A percentile compares a stretch with the other conserved stretches of the same genome.
Conservation (phyloP, 192 early-diverging fungal species). For the Coemansia umbellata region DNA sequence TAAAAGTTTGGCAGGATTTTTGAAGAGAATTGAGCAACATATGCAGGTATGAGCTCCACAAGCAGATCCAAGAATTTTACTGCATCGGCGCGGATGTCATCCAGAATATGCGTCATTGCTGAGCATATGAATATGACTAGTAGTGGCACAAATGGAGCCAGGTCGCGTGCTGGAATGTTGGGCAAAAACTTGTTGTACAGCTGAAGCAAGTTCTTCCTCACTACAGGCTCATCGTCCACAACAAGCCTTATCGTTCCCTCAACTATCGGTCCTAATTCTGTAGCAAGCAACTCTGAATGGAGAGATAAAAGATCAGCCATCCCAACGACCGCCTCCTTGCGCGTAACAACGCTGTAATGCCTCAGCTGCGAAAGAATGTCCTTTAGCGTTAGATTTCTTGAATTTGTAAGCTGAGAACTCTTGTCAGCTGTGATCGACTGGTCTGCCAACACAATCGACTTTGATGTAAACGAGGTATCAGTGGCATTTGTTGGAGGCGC, state of each 20-base stretch:
- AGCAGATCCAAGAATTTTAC: constrained; percentile 74
- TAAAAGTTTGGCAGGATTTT: constrained; percentile 49
- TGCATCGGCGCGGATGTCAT: constrained; percentile 80
- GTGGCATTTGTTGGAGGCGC: constrained; percentile 69
- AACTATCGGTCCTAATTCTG: constrained; percentile 50
- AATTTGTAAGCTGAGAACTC: constrained; percentile 64
- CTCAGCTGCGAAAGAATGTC: constrained; percentile 71
- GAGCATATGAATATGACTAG: constrained; percentile 78
- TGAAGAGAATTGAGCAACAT: constrained; percentile 64
- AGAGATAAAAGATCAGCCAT: constrained; percentile 42
- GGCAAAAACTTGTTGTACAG: constrained; percentile 47
- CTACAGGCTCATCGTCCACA: constrained; percentile 45
- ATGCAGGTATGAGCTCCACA: constrained; percentile 58
- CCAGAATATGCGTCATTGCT: constrained; percentile 84
- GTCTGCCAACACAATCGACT: constrained; percentile 71
- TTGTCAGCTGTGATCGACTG: constrained; percentile 81
- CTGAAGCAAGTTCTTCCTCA: constrained; percentile 50
- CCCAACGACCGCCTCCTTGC: constrained; percentile 53
- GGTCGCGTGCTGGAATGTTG: constrained; percentile 49
- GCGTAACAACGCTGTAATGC: constrained; percentile 66
- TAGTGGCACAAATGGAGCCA: constrained; percentile 75
- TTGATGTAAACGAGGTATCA: constrained; percentile 78
- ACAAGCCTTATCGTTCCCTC: constrained; percentile 42
- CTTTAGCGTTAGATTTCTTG: constrained; percentile 69
- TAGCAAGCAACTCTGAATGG: constrained; percentile 30